These are phyloP conservation scores for Capsella bursapastoris DNA, from an alignment of 345 rosid species.

Conservation along the genomic window DNA sequence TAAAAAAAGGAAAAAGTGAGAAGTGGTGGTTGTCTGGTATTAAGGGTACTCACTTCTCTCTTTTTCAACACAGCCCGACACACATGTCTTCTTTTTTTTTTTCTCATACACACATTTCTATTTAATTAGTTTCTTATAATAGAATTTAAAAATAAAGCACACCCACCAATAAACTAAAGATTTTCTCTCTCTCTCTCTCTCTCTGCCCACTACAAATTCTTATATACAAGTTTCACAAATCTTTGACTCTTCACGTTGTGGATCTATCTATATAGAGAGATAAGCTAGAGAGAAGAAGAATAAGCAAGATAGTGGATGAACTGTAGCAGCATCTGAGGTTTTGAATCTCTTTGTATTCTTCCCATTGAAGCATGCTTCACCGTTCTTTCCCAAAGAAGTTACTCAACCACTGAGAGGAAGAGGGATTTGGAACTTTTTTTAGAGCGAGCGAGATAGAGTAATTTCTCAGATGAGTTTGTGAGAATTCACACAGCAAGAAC, in stretches of 20 bases:
- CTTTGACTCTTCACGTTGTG: constrained; percentile 47
- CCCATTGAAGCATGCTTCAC: constrained; percentile 41
- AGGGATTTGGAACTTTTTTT: constrained; percentile 1
- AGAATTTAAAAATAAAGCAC: constrained; percentile 1
- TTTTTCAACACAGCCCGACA: constrained; percentile 51
- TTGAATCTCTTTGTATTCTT: constrained; percentile 25
- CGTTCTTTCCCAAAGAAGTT: constrained; percentile 32
- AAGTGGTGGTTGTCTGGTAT: constrained; percentile 52
- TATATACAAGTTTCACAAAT: constrained; percentile 42
- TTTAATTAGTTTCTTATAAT: constrained; percentile 15
- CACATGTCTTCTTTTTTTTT: constrained; percentile 47
- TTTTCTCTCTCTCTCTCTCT: constrained; percentile 31
- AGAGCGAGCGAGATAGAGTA: constrained; percentile 4
- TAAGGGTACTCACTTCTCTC: constrained; percentile 50
- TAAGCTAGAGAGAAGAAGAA: constrained; percentile 18
- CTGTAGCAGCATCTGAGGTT: constrained; percentile 40
- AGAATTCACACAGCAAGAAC: constrained; percentile 29
- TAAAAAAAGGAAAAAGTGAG: constrained; percentile 12
- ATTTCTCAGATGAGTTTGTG: constrained; percentile 25
- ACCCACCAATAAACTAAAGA: constrained; percentile 44
- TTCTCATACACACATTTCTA: constrained; percentile 38
- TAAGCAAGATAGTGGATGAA: constrained; percentile 32
- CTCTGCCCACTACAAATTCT: constrained; percentile 44
- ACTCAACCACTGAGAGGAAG: constrained; percentile 33
- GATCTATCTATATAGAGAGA: constrained; percentile 36